A percentile compares a stretch with the other conserved stretches of the same genome.
Evolutionary conservation across 164 flowering plant genomes (phyloP).

Genomic region (Protea cynaroides): DNA sequence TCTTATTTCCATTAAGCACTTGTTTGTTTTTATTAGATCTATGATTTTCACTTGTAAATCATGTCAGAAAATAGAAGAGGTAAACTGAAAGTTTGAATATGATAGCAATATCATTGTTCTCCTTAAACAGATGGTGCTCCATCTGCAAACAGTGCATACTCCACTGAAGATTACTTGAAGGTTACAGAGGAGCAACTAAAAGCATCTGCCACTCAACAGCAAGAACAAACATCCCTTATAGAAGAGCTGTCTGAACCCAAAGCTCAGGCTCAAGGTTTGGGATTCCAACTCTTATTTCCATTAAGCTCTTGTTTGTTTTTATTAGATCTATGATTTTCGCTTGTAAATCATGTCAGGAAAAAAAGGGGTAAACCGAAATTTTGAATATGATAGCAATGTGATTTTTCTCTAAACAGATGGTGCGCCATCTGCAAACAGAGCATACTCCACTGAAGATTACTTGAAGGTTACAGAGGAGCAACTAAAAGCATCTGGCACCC

Average conservation of each 20-base stretch:
- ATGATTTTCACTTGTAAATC: no score
- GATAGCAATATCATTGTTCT: background rate
- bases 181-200: constrained; percentile 60
- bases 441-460: constrained; percentile 45
- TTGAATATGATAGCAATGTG: background rate
- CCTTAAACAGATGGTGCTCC: constrained; percentile 34
- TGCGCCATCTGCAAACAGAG: constrained; percentile 19
- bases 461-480: constrained; percentile 59
- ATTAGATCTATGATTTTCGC: no score
- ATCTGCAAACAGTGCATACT: constrained; percentile 26
- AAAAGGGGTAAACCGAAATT: no score
- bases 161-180: constrained; percentile 47
- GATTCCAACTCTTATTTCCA: background rate
- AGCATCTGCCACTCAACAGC: constrained; percentile 37
- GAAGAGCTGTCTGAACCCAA: constrained; percentile 26
- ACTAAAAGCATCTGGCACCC: constrained; percentile 39
- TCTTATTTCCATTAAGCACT: no score
- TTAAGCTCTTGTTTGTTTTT: no score
- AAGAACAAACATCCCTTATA: constrained; percentile 20
- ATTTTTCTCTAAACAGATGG: constrained; percentile 32
- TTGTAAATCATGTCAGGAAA: no score
- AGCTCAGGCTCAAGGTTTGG: constrained; percentile 34
- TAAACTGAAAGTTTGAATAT: no score
- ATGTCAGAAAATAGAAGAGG: no score
- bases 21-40: no score